These are phyloP conservation scores for Cetraspora pellucida DNA, from an alignment of 192 early-diverging fungal genomes.

Conservation along the genomic window DNA sequence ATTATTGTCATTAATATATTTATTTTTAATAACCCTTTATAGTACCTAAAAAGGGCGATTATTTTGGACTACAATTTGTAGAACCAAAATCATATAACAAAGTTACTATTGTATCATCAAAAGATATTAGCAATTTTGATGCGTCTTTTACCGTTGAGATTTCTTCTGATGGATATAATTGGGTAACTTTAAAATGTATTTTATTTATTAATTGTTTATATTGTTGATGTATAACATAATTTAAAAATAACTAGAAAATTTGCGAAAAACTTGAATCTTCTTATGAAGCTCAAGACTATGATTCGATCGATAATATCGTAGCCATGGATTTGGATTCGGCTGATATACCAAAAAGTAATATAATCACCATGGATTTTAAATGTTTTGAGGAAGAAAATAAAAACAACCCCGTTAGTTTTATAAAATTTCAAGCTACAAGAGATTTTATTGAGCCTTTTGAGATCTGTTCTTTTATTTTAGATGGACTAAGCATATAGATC, in stretches of 20 bases:
- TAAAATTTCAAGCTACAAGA: not conserved
- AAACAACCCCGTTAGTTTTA: not conserved
- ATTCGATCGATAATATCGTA: not conserved
- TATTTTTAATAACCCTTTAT: not conserved
- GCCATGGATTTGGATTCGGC: constrained; percentile 13
- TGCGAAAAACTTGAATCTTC: not conserved
- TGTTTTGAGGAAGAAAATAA: not conserved
- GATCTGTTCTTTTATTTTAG: constrained; percentile 28
- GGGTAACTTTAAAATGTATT: constrained; percentile 1
- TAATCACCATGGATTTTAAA: not conserved
- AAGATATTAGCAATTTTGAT: constrained; percentile 21
- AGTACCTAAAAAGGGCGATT: constrained; percentile 49
- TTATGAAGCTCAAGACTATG: not conserved
- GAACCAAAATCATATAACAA: constrained; percentile 33
- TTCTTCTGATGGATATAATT: constrained; percentile 8
- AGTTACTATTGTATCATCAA: constrained; percentile 22
- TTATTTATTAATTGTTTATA: not conserved
- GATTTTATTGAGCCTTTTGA: constrained; percentile 25
- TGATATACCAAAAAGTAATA: not conserved
- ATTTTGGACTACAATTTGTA: constrained; percentile 56
- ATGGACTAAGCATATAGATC: constrained; percentile 9
- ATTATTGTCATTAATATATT: not conserved
- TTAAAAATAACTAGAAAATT: not conserved
- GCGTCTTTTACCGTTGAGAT: constrained; percentile 4
- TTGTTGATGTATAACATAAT: not conserved